A percentile compares a stretch with the other conserved stretches of the same genome.
phyloP scores from a whole-genome alignment of 129 eudicot genomes.

The carrot (Daucus carota) region DH1_v3.0 NC_030387.2:19035501-19036000 shows the following conservation, averaged over 20 bases:
- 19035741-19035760: neutral
- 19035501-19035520: too few species aligned
- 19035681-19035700: neutral
- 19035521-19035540: too few species aligned
- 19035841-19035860: neutral
- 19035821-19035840: neutral
- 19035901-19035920: too few species aligned
- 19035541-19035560: too few species aligned
- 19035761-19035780: neutral
- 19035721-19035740: neutral
- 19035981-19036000: neutral
- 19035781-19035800: neutral
- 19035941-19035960: neutral
- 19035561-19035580: too few species aligned
- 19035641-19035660: neutral
- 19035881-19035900: neutral
- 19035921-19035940: neutral
- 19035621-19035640: too few species aligned
- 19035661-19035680: neutral
- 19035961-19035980: neutral
- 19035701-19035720: neutral
- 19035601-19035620: neutral
- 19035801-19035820: neutral
- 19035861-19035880: neutral
- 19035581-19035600: neutral